These are phyloP conservation scores for Zoysia japonica DNA, from an alignment of 176 grass and related monocot species.

Conservation along the genomic window DNA sequence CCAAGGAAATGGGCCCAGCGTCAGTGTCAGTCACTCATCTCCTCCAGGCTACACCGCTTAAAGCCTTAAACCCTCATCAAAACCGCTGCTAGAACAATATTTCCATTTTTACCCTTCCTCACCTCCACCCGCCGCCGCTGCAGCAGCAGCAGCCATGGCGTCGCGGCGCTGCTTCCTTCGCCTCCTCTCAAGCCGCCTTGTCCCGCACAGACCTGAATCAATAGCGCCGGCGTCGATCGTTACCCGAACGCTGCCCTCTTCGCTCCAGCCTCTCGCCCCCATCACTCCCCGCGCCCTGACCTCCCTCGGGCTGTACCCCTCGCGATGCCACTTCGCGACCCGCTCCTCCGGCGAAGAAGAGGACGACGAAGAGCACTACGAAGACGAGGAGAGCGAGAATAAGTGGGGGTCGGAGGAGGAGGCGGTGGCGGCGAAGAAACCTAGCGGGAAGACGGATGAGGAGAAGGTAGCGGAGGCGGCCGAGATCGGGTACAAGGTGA, in stretches of 20 bases:
- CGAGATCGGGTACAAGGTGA: slow-evolving; percentile 82
- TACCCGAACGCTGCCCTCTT: not conserved
- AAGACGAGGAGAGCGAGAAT: slow-evolving; percentile 49
- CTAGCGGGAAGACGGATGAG: slow-evolving; percentile 86
- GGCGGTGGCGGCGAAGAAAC: slow-evolving; percentile 50
- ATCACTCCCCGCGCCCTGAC: not conserved
- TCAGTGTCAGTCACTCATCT: slow-evolving; percentile 17
- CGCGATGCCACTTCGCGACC: slow-evolving; percentile 57
- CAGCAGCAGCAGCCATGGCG: slow-evolving; percentile 59
- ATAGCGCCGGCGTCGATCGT: slow-evolving; percentile 18
- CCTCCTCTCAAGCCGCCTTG: slow-evolving; percentile 48
- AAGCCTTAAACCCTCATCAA: slow-evolving; percentile 48
- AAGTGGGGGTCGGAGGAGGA: slow-evolving; percentile 41
- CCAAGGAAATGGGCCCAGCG: not conserved
- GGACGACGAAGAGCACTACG: slow-evolving; percentile 54
- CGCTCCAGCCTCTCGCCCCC: not conserved
- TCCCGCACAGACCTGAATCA: not conserved
- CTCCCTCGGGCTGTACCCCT: slow-evolving; percentile 27
- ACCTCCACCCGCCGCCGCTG: slow-evolving; percentile 21
- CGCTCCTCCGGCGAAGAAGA: slow-evolving; percentile 49
- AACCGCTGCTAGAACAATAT: slow-evolving; percentile 22
- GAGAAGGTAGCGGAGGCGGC: slow-evolving; percentile 72
- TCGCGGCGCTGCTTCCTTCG: slow-evolving; percentile 70
- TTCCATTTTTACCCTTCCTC: slow-evolving; percentile 54
- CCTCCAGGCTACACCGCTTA: not conserved